Conservation (phyloP, 2,329 filamentous ascomycete species). For the Aspergillus amoenus region DNA sequence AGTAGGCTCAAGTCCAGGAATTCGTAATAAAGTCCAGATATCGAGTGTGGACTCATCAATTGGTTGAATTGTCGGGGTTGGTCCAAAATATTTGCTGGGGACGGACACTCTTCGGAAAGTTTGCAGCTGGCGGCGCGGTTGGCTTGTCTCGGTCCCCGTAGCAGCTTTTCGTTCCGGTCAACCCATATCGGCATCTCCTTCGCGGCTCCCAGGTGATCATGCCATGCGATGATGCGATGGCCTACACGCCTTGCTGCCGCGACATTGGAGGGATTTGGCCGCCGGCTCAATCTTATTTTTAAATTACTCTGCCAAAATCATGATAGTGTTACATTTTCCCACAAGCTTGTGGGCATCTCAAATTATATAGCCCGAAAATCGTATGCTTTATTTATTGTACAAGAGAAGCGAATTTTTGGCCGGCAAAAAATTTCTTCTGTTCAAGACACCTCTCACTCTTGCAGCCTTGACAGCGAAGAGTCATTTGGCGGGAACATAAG, state of each 20-base stretch:
- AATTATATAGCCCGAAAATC: background rate
- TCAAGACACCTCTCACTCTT: constrained; percentile 84
- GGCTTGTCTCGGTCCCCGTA: constrained; percentile 17
- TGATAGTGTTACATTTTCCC: background rate
- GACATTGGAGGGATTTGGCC: background rate
- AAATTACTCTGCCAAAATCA: background rate
- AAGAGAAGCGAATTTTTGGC: constrained; percentile 35
- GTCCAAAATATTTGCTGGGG: constrained; percentile 2
- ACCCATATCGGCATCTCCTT: constrained; percentile 3
- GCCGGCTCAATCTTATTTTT: background rate
- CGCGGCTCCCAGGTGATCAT: background rate
- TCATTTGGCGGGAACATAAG: constrained; percentile 81
- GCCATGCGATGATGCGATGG: background rate
- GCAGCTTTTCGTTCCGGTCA: constrained; percentile 6
- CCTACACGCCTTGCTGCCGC: no score
- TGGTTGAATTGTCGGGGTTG: constrained; percentile 1
- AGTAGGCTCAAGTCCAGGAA: background rate
- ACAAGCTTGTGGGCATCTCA: background rate
- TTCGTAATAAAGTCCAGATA: background rate
- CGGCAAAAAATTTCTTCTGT: constrained; percentile 64
- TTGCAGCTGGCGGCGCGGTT: constrained; percentile 14
- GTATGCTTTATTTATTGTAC: constrained; percentile 31
- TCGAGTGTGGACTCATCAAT: constrained; percentile 1
- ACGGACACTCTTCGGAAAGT: constrained; percentile 18
- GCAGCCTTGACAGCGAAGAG: constrained; percentile 87